These are phyloP conservation scores for Purpureocillium lavendulum DNA, from an alignment of 2,329 filamentous ascomycete species.

Conservation along the genomic window DNA sequence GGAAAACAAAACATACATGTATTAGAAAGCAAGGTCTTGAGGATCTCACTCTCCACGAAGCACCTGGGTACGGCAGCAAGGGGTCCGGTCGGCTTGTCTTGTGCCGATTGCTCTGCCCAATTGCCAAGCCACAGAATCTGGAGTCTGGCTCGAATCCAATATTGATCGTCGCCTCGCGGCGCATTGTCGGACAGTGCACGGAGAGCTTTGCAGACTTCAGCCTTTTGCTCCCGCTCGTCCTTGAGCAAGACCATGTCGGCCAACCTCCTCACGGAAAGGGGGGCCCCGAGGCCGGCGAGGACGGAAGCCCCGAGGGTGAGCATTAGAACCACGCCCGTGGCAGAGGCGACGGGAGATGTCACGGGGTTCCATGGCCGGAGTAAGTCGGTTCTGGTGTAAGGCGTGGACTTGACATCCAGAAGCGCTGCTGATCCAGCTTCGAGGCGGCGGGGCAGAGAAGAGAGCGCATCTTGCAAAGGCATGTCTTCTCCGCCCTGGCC, in stretches of 20 bases:
- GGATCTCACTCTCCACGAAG: slow-evolving; percentile 60
- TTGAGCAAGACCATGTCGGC: slow-evolving; percentile 58
- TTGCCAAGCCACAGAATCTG: slow-evolving; percentile 66
- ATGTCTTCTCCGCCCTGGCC: slow-evolving; percentile 50
- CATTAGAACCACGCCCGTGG: slow-evolving; percentile 53
- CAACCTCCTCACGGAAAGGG: slow-evolving; percentile 42
- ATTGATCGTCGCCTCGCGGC: slow-evolving; percentile 52
- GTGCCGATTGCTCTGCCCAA: slow-evolving; percentile 51
- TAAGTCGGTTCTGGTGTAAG: slow-evolving; percentile 33
- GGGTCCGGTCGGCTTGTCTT: slow-evolving; percentile 41
- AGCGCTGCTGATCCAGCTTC: slow-evolving; percentile 14
- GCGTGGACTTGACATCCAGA: slow-evolving; percentile 16
- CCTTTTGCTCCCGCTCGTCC: slow-evolving; percentile 56
- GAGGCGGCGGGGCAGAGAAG: slow-evolving; percentile 32
- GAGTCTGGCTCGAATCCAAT: slow-evolving; percentile 53
- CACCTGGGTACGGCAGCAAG: slow-evolving; percentile 52
- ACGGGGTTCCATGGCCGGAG: slow-evolving; percentile 53
- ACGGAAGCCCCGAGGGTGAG: slow-evolving; percentile 54
- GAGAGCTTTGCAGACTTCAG: slow-evolving; percentile 51
- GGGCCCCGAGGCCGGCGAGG: slow-evolving; percentile 40
- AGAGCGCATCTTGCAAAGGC: slow-evolving; percentile 38
- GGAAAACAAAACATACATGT: slow-evolving; percentile 39
- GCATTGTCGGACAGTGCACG: slow-evolving; percentile 39
- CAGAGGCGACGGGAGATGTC: slow-evolving; percentile 49
- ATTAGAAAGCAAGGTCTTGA: slow-evolving; percentile 58